Percentiles rank a stretch among this genome's conserved stretches.
These are phyloP conservation scores for Phytophthora syringae DNA, from an alignment of 352 stramenopile species.

Conservation along the genomic window DNA sequence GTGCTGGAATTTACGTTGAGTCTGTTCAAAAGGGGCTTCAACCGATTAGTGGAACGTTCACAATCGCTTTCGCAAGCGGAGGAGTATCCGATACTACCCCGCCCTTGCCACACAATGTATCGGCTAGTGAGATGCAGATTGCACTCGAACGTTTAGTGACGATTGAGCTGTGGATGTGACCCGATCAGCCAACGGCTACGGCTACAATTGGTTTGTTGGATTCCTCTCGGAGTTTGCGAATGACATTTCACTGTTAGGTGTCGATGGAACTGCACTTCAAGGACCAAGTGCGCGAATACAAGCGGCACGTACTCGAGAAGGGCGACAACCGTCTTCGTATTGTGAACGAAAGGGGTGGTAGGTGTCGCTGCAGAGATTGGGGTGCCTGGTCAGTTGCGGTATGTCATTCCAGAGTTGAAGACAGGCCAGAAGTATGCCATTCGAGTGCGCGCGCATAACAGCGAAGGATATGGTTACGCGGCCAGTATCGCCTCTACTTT, in stretches of 20 bases:
- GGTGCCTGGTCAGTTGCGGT: conserved; percentile 32
- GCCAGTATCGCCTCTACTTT: conserved; percentile 53
- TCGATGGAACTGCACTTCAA: conserved; percentile 92
- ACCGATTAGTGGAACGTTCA: conserved; percentile 94
- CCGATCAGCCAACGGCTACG: conserved; percentile 92
- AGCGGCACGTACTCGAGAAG: conserved; percentile 71
- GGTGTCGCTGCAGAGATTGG: conserved; percentile 46
- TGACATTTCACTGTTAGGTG: conserved; percentile 83
- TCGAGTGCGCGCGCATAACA: conserved; percentile 59
- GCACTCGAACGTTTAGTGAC: conserved; percentile 91
- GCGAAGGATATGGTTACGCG: conserved; percentile 54
- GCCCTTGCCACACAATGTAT: conserved; percentile 89
- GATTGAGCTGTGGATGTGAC: conserved; percentile 90
- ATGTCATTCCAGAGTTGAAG: conserved; percentile 46
- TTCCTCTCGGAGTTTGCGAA: conserved; percentile 90
- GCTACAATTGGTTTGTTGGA: conserved; percentile 95
- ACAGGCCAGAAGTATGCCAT: conserved; percentile 64
- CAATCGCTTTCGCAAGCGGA: conserved; percentile 67
- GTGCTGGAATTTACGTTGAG: conserved; percentile 86
- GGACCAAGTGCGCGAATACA: conserved; percentile 88
- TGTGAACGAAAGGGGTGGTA: conserved; percentile 52
- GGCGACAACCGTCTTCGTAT: conserved; percentile 82
- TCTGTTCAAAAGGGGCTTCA: conserved; percentile 86
- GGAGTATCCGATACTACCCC: conserved; percentile 86
- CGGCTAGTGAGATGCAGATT: conserved; percentile 77